Conservation (phyloP, 768 basidiomycete species). For the Artomyces pyxidatus region DNA sequence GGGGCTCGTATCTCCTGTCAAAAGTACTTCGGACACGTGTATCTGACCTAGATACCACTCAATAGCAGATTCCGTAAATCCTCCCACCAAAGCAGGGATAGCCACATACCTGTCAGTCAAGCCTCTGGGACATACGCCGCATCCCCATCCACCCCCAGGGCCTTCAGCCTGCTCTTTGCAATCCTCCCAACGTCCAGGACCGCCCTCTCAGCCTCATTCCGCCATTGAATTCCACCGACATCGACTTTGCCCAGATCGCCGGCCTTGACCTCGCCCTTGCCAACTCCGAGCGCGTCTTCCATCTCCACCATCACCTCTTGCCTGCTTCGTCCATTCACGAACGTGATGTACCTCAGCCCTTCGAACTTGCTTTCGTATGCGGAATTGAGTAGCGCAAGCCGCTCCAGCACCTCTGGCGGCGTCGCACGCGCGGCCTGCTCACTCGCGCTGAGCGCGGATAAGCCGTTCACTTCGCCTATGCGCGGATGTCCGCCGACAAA, state of each 20-base stretch:
- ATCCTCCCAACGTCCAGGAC: slow-evolving; percentile 68
- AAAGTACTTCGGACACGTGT: no score
- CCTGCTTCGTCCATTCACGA: slow-evolving; percentile 79
- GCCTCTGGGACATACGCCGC: no score
- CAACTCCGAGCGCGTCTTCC: slow-evolving; percentile 52
- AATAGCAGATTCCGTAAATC: background rate
- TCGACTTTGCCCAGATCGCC: slow-evolving; percentile 31
- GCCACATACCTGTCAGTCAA: no score
- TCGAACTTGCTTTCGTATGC: slow-evolving; percentile 70
- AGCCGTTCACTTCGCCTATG: slow-evolving; percentile 74
- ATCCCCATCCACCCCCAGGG: slow-evolving; percentile 32
- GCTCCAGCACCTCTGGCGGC: slow-evolving; percentile 62
- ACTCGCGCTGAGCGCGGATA: slow-evolving; percentile 66
- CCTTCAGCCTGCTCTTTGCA: slow-evolving; percentile 57
- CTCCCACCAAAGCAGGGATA: background rate
- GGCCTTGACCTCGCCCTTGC: slow-evolving; percentile 34
- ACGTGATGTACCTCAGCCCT: slow-evolving; percentile 82
- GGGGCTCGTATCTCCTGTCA: no score
- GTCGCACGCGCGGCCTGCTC: slow-evolving; percentile 68
- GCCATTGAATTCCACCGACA: slow-evolving; percentile 44
- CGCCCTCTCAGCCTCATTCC: slow-evolving; percentile 60
- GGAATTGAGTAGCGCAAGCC: slow-evolving; percentile 67
- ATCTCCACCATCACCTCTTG: slow-evolving; percentile 70
- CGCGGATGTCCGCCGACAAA: slow-evolving; percentile 85
- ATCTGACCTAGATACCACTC: no score